Base-by-base conservation (phyloP, 768 basidiomycete species). In the Clathrus columnatus region DNA sequence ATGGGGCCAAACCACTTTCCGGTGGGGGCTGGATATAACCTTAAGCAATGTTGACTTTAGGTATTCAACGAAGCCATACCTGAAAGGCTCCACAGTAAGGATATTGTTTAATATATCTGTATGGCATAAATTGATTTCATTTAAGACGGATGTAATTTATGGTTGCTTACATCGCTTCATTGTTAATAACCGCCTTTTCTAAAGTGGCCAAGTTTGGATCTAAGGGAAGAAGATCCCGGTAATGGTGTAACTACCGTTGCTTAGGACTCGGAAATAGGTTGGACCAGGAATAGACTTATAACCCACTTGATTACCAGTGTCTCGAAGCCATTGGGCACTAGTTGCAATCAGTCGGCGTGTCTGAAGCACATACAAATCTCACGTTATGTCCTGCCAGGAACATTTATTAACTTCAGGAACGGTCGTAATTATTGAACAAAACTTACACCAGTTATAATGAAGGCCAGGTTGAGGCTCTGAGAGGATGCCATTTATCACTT, bases 11-110 rank as follows among this genome's bases (percentile, higher is more conserved):
- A 4, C 84, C 81, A 58, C 85, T 87, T 62, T 88, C 85, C 0
- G 82, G 79, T 8, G 87, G 87, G 44, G 87, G 85, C 58, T 55
- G 14, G 17, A 16, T 16, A 14, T 5, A 50, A 14, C 7, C 11
- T 28, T 16, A n/a, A 14, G 27, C 17, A 18, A 4, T 36, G n/a
- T 29, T 18, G 11, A 18, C 42, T 18, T 28, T 8, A 23, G 17
- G 18, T n/a, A n/a, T n/a, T 7, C 48, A 48, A 24, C 21, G 26
- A 24, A 32, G 16, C 4, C 17, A 45, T 41, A 55, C 54, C 30
- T 90, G 87, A 69, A 90, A 90, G 16, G 86, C 75, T 41, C 87
- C 85, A 62, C 87, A 89, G 66, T 90, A 89, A 0, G 87, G 87
- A 62, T 83, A 82, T 61, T 84, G 68, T 11, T 49, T 1, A 82